Evolutionary conservation across 805 yeast genomes (phyloP), one percentile per base, ranked within the genome.

Genomic region (Candida corydali): DNA sequence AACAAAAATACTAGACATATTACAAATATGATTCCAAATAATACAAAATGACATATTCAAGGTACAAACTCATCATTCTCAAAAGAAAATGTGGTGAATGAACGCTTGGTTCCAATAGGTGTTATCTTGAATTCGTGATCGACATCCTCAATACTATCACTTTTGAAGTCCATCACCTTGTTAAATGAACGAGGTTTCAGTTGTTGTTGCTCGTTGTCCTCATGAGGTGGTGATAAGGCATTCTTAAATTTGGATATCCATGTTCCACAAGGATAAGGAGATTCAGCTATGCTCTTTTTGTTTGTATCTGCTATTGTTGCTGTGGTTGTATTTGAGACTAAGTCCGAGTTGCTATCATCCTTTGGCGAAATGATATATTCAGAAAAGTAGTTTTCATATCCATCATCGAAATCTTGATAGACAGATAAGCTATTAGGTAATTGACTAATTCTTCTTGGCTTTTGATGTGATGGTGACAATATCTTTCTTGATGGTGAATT

Each of bases 371-470:
- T 17, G n/a, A 38, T 25, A 32, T 34, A 30, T 20, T 29, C 36
- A 4, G 35, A 26, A 27, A 39, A 34, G 26, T 39, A 34, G 27
- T 33, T 39, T 32, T 39, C 42, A 25, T 53, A 53, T 4, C 55
- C 57, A 33, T 52, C 55, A 38, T 47, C 53, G 10, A 46, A 19
- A 26, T 52, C 51, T 19, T 48, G 50, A 39, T 44, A 40, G 7
- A 35, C 19, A 23, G 37, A 38, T 23, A 36, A 34, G 11, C 27
- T 26, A 11, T 19, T 19, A 12, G 29, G 25, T 14, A 18, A n/a
- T n/a, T 18, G 12, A 6, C 17, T 26, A 26, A 23, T 23, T 15
- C 26, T 33, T 25, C 26, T 25, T 10, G 19, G 32, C 23, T 28
- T 34, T 18, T 19, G 18, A 17, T 27, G 16, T 5, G 35, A 14